phyloP scores from a whole-genome alignment of 2,329 filamentous ascomycete species.

The Boeremia lycopersici region DNA sequence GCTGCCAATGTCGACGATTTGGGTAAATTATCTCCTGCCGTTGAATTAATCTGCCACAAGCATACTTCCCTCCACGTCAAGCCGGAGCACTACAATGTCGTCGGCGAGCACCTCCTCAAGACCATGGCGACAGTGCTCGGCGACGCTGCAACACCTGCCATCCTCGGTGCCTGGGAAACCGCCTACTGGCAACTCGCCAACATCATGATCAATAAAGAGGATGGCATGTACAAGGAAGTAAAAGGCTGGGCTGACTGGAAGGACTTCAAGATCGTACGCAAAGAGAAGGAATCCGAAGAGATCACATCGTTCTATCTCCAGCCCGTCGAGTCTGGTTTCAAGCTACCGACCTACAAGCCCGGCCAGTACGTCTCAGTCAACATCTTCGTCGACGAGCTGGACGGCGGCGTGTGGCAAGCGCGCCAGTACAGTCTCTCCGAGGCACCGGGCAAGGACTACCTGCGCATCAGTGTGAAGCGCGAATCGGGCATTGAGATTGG shows the following conservation, averaged over 20 bases:
- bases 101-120: constrained; percentile 70
- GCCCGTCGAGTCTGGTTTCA: constrained; percentile 64
- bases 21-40: constrained; percentile 59
- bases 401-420: constrained; percentile 64
- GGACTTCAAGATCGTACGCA: constrained; percentile 68
- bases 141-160: constrained; percentile 66
- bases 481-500: constrained; percentile 61
- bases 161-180: constrained; percentile 70
- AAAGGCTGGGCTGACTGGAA: constrained; percentile 71
- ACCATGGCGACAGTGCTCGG: constrained; percentile 73
- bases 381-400: constrained; percentile 58
- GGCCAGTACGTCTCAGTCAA: constrained; percentile 75
- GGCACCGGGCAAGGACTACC: constrained; percentile 64
- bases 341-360: constrained; percentile 68
- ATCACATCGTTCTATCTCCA: constrained; percentile 74
- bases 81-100: constrained; percentile 72
- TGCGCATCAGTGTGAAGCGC: constrained; percentile 74
- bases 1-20: constrained; percentile 74
- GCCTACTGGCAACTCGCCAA: constrained; percentile 77
- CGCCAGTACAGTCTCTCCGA: constrained; percentile 77
- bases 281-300: constrained; percentile 69
- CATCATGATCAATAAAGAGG: constrained; percentile 72
- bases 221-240: constrained; percentile 65
- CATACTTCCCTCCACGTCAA: constrained; percentile 73
- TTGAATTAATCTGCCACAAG: constrained; percentile 77